These are phyloP conservation scores for Fonsecaea pedrosoi DNA, from an alignment of 2,329 filamentous ascomycete species.

Conservation along the genomic window DNA sequence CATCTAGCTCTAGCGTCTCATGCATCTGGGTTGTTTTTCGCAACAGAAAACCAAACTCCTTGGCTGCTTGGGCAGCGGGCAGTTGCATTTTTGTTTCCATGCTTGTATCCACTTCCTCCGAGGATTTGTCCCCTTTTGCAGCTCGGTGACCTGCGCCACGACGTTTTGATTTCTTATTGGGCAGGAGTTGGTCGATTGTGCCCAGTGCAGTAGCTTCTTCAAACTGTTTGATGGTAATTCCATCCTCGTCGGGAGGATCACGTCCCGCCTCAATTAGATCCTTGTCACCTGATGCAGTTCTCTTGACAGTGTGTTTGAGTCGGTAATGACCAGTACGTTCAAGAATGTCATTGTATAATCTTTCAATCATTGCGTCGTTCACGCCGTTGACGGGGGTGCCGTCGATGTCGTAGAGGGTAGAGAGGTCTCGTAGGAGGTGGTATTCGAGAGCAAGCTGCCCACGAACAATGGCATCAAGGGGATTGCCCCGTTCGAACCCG, in stretches of 20 bases:
- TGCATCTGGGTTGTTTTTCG: slow-evolving; percentile 67
- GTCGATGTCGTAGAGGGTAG: slow-evolving; percentile 82
- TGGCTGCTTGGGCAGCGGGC: slow-evolving; percentile 78
- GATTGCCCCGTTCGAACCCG: slow-evolving; percentile 94
- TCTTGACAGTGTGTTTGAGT: slow-evolving; percentile 72
- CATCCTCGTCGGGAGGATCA: slow-evolving; percentile 76
- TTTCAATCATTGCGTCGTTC: slow-evolving; percentile 83
- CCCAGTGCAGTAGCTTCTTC: slow-evolving; percentile 73
- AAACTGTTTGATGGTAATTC: slow-evolving; percentile 72
- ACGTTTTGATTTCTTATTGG: slow-evolving; percentile 52
- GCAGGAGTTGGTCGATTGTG: slow-evolving; percentile 52
- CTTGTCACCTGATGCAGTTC: slow-evolving; percentile 80
- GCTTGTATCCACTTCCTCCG: slow-evolving; percentile 70
- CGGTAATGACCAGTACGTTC: slow-evolving; percentile 92
- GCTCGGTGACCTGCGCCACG: slow-evolving; percentile 54
- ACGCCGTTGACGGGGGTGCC: slow-evolving; percentile 72
- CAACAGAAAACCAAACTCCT: slow-evolving; percentile 81
- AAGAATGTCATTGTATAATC: slow-evolving; percentile 91
- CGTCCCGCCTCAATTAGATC: slow-evolving; percentile 81
- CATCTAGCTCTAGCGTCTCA: slow-evolving; percentile 73
- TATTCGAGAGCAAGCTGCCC: slow-evolving; percentile 88
- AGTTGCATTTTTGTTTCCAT: slow-evolving; percentile 76
- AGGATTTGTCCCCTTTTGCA: slow-evolving; percentile 63
- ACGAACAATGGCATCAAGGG: slow-evolving; percentile 86
- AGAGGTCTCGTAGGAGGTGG: slow-evolving; percentile 77